phyloP scores from a whole-genome alignment of 2,329 filamentous ascomycete species.

The Xenoacremonium recifei region DNA sequence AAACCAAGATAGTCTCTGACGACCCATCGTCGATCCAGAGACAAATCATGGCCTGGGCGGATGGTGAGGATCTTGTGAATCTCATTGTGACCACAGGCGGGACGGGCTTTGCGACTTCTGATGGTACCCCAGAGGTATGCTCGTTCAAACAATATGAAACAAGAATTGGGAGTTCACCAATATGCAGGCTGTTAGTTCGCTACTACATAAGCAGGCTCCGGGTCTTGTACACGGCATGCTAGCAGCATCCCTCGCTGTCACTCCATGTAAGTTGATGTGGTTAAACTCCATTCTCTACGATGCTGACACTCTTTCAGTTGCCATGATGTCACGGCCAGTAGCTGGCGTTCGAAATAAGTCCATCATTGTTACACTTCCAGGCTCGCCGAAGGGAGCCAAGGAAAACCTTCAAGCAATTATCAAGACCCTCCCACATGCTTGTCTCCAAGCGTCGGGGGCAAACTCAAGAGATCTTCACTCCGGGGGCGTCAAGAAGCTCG shows the following conservation, averaged over 20 bases:
- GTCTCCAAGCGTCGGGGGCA: conserved; percentile 78
- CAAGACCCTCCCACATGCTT: conserved; percentile 93
- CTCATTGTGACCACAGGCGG: conserved; percentile 87
- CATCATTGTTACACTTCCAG: conserved; percentile 84
- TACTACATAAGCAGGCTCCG: conserved; percentile 82
- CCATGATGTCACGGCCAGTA: conserved; percentile 92
- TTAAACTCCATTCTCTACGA: not conserved
- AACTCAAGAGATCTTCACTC: conserved; percentile 78
- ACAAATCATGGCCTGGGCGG: conserved; percentile 70
- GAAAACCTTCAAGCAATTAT: conserved; percentile 90
- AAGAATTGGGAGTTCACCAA: too few species aligned
- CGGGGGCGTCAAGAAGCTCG: conserved; percentile 80
- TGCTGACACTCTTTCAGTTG: conserved; percentile 58
- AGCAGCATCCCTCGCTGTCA: conserved; percentile 76
- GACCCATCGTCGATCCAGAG: conserved; percentile 71
- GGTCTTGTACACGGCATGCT: conserved; percentile 97
- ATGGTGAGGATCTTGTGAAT: conserved; percentile 63
- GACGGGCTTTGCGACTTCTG: conserved; percentile 84
- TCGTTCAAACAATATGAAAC: too few species aligned
- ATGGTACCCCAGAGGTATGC: conserved; percentile 81
- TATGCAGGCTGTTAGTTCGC: conserved; percentile 70
- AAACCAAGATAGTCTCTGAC: conserved; percentile 78
- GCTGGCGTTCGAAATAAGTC: conserved; percentile 82
- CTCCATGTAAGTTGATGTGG: conserved; percentile 68
- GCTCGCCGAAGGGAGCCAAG: conserved; percentile 90